Conservation (phyloP, 768 basidiomycete species). For the Mycena vulgaris region DNA sequence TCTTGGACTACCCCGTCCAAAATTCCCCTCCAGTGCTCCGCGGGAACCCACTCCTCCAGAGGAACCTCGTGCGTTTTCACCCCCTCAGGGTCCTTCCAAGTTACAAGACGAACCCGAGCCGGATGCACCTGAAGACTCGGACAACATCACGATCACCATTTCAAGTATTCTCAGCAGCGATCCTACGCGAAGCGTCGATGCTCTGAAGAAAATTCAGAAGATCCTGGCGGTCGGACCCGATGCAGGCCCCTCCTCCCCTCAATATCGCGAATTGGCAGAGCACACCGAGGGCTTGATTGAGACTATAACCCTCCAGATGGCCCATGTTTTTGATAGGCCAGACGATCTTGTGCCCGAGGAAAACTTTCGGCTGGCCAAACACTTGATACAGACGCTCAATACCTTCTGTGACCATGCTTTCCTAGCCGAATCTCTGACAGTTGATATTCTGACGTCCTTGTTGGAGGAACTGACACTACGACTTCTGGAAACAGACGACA, state of each 20-base stretch:
- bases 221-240: slow-evolving; percentile 86
- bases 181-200: slow-evolving; percentile 89
- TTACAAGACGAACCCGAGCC: slow-evolving; percentile 54
- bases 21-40: slow-evolving; percentile 47
- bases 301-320: slow-evolving; percentile 92
- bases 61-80: slow-evolving; percentile 33
- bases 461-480: slow-evolving; percentile 93
- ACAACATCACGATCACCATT: slow-evolving; percentile 85
- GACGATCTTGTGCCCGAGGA: slow-evolving; percentile 81
- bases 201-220: slow-evolving; percentile 93
- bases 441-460: slow-evolving; percentile 88
- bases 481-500: slow-evolving; percentile 95
- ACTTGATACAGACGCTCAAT: slow-evolving; percentile 96
- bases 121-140: slow-evolving; percentile 52
- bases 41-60: slow-evolving; percentile 37
- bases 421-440: slow-evolving; percentile 89
- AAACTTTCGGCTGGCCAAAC: slow-evolving; percentile 95
- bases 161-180: slow-evolving; percentile 93
- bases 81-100: slow-evolving; percentile 25
- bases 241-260: slow-evolving; percentile 74
- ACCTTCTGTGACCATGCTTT: slow-evolving; percentile 93
- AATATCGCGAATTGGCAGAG: slow-evolving; percentile 85
- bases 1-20: slow-evolving; percentile 75
- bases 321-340: slow-evolving; percentile 89
- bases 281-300: slow-evolving; percentile 90